phyloP scores from a whole-genome alignment of 2,329 filamentous ascomycete genomes.

The Sporothrix curviconia region DNA sequence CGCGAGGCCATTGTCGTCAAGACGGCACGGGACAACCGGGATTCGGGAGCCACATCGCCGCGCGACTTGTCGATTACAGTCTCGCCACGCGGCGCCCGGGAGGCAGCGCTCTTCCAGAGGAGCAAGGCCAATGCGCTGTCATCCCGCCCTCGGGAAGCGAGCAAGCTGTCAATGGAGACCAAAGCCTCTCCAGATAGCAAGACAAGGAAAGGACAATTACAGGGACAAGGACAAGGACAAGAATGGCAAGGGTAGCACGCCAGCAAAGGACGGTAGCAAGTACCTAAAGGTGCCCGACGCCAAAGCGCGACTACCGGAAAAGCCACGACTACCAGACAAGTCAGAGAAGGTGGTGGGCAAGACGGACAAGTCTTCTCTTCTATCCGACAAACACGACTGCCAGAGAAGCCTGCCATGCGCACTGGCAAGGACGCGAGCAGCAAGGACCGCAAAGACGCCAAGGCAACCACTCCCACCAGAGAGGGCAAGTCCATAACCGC shows the following conservation, averaged over 20 bases:
- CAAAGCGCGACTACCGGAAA: background rate
- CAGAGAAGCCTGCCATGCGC: background rate
- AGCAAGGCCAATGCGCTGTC: slow-evolving; percentile 12
- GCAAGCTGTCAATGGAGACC: slow-evolving; percentile 18
- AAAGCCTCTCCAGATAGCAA: slow-evolving; percentile 13
- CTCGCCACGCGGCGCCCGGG: slow-evolving; percentile 3
- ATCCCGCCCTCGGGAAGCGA: slow-evolving; percentile 13
- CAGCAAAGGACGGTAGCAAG: background rate
- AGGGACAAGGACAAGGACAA: slow-evolving; percentile 11
- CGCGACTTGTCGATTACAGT: background rate
- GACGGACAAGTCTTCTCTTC: background rate
- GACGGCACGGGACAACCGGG: slow-evolving; percentile 14
- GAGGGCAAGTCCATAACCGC: background rate
- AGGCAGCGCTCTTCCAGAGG: slow-evolving; percentile 2
- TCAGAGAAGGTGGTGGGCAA: slow-evolving; percentile 15
- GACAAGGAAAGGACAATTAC: background rate
- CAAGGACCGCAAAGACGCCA: background rate
- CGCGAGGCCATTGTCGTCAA: slow-evolving; percentile 15
- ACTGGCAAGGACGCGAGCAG: background rate
- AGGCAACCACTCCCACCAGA: background rate
- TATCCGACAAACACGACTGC: background rate
- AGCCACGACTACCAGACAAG: slow-evolving; percentile 13
- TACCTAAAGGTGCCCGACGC: background rate
- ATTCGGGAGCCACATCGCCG: background rate
- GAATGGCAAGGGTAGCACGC: background rate